These are phyloP conservation scores for Sugiyamaella pinicola DNA, from an alignment of 1,139 yeast species.

Conservation along the genomic window DNA sequence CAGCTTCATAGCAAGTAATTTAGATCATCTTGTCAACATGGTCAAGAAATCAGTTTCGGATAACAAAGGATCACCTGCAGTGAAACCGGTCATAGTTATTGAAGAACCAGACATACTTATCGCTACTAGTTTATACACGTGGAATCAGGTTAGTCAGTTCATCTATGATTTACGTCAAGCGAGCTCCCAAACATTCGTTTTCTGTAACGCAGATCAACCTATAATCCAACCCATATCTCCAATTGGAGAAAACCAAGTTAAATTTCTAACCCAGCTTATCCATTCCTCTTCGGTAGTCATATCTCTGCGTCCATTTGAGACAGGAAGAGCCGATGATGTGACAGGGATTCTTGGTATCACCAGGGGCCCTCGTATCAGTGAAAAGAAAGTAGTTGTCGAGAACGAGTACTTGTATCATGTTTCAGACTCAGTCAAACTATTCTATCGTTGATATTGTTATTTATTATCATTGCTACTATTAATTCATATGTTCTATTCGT, in stretches of 20 bases:
- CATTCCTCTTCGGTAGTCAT: constrained; percentile 56
- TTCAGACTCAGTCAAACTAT: constrained; percentile 48
- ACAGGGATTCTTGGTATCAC: constrained; percentile 69
- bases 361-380: constrained; percentile 47
- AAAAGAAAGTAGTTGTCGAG: constrained; percentile 48
- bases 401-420: constrained; percentile 66
- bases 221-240: constrained; percentile 43
- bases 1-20: constrained; percentile 6
- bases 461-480: not conserved
- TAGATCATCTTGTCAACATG: constrained; percentile 12
- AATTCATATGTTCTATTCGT: no score
- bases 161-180: constrained; percentile 9
- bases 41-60: constrained; percentile 1
- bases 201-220: constrained; percentile 45
- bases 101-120: constrained; percentile 48
- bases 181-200: constrained; percentile 31
- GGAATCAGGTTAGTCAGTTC: constrained; percentile 17
- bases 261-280: constrained; percentile 52
- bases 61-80: not conserved
- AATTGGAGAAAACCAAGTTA: constrained; percentile 45
- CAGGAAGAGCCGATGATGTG: constrained; percentile 82
- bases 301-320: constrained; percentile 63
- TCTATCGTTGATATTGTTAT: constrained; percentile 41
- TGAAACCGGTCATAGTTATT: constrained; percentile 23
- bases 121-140: constrained; percentile 17